These are phyloP conservation scores for Suillus clintonianus DNA, from an alignment of 768 basidiomycete genomes.

Conservation along the genomic window DNA sequence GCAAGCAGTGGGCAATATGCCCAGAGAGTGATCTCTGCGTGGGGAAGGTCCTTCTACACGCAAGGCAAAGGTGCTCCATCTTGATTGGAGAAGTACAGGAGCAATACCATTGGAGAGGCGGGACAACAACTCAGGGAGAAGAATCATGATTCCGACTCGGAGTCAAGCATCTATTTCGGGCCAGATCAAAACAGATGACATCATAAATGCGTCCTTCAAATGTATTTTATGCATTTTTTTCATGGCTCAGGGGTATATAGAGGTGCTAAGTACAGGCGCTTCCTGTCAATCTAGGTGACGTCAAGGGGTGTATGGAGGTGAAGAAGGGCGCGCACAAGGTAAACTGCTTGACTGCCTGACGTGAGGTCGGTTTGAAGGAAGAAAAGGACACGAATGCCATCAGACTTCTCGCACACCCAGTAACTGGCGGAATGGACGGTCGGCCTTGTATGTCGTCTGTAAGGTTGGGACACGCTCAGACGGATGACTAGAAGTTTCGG, in stretches of 20 bases:
- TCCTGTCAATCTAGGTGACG: constrained; percentile 82
- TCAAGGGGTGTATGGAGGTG: constrained; percentile 7
- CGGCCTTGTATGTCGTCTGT: constrained; percentile 51
- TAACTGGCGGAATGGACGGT: constrained; percentile 62
- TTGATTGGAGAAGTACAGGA: too few relatives aligned
- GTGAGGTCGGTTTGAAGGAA: constrained; percentile 64
- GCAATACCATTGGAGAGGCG: too few relatives aligned
- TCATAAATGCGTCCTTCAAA: too few relatives aligned
- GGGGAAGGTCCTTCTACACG: not conserved
- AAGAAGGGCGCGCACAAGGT: constrained; percentile 59
- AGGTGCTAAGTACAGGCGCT: too few relatives aligned
- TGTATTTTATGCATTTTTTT: too few relatives aligned
- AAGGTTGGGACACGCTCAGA: constrained; percentile 40
- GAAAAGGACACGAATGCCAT: constrained; percentile 89
- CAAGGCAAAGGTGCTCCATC: not conserved
- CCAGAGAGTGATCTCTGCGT: not conserved
- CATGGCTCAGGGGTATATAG: too few relatives aligned
- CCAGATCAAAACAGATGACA: too few relatives aligned
- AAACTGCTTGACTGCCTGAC: constrained; percentile 59
- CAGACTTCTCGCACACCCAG: constrained; percentile 99
- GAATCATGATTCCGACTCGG: too few relatives aligned
- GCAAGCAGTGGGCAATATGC: not conserved
- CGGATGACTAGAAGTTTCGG: constrained; percentile 22
- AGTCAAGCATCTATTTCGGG: too few relatives aligned
- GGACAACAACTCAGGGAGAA: too few relatives aligned